Conservation (phyloP, 108 stramenopile genomes). For the Heterococcus sp. region DNA sequence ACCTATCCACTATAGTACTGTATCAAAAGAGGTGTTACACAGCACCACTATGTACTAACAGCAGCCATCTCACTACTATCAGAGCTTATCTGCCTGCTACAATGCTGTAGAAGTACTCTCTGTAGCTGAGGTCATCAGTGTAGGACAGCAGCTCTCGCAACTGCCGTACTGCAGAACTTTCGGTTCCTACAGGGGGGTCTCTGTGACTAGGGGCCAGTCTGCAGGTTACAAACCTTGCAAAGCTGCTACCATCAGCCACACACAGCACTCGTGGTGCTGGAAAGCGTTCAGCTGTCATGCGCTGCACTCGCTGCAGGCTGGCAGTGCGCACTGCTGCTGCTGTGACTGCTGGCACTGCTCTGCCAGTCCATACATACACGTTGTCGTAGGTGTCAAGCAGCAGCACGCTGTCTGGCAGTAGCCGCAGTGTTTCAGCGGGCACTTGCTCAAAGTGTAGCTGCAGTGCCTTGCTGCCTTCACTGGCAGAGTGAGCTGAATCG, state of each 20-base stretch:
- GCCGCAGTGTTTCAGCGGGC: neutral
- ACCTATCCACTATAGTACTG: too few species aligned
- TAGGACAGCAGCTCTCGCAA: neutral
- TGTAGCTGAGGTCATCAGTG: neutral
- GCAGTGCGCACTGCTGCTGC: neutral
- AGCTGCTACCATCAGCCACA: neutral
- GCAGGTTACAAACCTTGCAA: neutral
- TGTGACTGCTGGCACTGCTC: neutral
- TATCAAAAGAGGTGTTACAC: too few species aligned
- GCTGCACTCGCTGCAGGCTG: neutral
- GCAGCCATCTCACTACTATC: neutral
- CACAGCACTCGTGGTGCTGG: neutral
- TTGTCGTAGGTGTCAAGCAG: conserved; percentile 35
- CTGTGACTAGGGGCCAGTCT: neutral
- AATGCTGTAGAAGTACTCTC: neutral
- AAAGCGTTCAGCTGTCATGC: neutral
- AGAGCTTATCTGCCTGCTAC: neutral
- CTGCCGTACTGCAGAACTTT: neutral
- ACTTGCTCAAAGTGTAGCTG: too few species aligned
- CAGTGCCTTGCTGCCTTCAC: too few species aligned
- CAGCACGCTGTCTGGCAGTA: neutral
- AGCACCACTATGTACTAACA: too few species aligned
- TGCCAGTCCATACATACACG: conserved; percentile 36
- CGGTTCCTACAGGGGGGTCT: neutral
- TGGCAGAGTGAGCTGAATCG: too few species aligned